Percentiles rank a stretch among this genome's conserved stretches.
Evolutionary conservation across 1,284 basidiomycete species (phyloP).

Genomic region (Dichomitus squalens): DNA sequence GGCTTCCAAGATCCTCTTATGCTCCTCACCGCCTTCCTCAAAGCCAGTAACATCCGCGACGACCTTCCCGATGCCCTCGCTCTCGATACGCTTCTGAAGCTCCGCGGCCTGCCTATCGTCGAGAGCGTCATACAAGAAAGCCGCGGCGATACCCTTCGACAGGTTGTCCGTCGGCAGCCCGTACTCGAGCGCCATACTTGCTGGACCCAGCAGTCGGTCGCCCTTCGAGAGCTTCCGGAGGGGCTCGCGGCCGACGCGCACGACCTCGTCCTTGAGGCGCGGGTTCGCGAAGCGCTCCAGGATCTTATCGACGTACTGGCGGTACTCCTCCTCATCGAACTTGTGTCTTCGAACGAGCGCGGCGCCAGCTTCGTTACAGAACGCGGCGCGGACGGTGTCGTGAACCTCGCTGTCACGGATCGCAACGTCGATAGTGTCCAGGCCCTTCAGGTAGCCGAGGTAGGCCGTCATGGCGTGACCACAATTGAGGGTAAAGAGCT

Average conservation of each 20-base stretch:
- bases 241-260: conserved; percentile 41
- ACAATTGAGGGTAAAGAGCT: conserved; percentile 45
- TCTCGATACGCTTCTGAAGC: conserved; percentile 29
- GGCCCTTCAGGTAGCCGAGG: conserved; percentile 37
- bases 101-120: conserved; percentile 38
- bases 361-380: conserved; percentile 30
- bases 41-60: conserved; percentile 33
- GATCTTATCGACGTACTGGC: conserved; percentile 37
- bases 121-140: conserved; percentile 36
- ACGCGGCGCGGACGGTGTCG: conserved; percentile 26
- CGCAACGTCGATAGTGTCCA: conserved; percentile 35
- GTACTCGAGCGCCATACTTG: conserved; percentile 37
- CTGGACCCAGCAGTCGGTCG: conserved; percentile 41
- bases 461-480: conserved; percentile 43
- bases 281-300: conserved; percentile 39
- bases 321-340: conserved; percentile 33
- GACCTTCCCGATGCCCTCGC: conserved; percentile 31
- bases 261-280: conserved; percentile 39
- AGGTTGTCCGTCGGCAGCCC: conserved; percentile 35
- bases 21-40: conserved; percentile 27
- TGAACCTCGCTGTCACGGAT: conserved; percentile 28
- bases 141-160: conserved; percentile 39
- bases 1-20: conserved; percentile 26
- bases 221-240: conserved; percentile 39
- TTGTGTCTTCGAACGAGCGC: conserved; percentile 30